A percentile compares a stretch with the other conserved stretches of the same genome.
Evolutionary conservation across 805 yeast species (phyloP).

Genomic region (Suhomyces pyralidae): DNA sequence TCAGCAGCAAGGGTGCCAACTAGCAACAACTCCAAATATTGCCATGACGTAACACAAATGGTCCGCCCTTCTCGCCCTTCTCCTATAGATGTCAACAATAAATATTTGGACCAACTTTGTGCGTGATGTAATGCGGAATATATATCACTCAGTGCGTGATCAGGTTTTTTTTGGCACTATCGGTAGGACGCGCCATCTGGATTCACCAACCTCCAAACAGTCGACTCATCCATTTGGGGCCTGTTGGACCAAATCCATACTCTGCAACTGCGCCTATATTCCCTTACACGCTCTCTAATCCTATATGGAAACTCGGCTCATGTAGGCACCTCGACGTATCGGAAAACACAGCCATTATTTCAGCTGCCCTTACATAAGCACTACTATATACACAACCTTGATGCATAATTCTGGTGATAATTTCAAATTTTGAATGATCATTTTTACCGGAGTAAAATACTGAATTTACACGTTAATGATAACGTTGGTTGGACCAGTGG

Average conservation of each 20-base stretch:
- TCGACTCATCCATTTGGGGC: background rate
- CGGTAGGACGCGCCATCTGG: background rate
- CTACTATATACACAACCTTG: background rate
- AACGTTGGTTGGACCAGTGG: background rate
- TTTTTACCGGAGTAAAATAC: slow-evolving; percentile 1
- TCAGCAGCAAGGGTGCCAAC: background rate
- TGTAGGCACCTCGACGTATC: background rate
- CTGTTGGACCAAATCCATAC: background rate
- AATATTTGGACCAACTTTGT: background rate
- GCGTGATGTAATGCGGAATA: background rate
- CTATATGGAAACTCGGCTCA: background rate
- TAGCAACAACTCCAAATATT: background rate
- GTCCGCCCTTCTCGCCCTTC: background rate
- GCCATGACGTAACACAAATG: background rate
- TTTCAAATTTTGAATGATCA: slow-evolving; percentile 6
- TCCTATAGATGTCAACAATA: background rate
- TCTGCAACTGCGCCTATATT: background rate
- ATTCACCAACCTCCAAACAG: background rate
- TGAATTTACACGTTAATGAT: background rate
- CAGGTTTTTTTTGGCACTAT: background rate
- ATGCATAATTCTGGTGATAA: slow-evolving; percentile 1
- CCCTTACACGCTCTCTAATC: background rate
- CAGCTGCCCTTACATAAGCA: background rate
- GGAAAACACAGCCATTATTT: background rate
- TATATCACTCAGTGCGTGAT: background rate